Base-by-base conservation (phyloP, 108 stramenopile species). In the Skeletonema grethae region DNA sequence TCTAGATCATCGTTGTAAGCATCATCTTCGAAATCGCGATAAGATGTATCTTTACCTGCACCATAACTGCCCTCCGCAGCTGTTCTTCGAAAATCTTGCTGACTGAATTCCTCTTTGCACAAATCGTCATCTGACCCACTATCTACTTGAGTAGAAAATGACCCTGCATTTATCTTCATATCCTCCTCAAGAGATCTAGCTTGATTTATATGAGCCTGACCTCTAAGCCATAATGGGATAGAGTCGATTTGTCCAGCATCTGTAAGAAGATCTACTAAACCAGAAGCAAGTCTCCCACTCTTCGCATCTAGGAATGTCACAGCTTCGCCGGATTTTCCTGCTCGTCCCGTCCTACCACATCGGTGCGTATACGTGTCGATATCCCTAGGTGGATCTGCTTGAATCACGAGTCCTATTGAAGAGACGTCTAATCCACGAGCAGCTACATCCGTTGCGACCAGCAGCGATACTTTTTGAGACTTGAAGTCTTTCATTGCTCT, bases 381-480 rank as follows among this genome's bases (percentile, higher is more conserved):
- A 39, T 97, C 84, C 61, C 87, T 82, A 0, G 99, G 98, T 97
- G 99, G 97, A 74, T 99, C 98, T 66, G 90, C 95, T 79, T 99
- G 98, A 65, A 99, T 86, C 0, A 99, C 99, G 25, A 95, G 85
- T 56, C 92, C 84, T 7, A 99, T 95, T 36, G 90, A 87, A 35
- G 84, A 79, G 55, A 99, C 90, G 69, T 99, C 98, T 4, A 92
- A 56, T 39, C 99, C 99, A 18, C 98, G 84, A 4, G 98, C 98
- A 34, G 98, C 99, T 28, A 99, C 74, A 73, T 99, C 99, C 20
- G 99, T 99, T 7, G 94, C 94, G 20, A 99, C 83, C 46, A 99
- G 77, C 36, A 99, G 86, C 65, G 94, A 90, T 7, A 91, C 96
- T 29, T 94, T 88, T 12, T 97, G 97, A 30, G 84, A 73, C 62